Conservation (phyloP, 2,329 filamentous ascomycete genomes). For the Lasiodiplodia gonubiensis region DNA sequence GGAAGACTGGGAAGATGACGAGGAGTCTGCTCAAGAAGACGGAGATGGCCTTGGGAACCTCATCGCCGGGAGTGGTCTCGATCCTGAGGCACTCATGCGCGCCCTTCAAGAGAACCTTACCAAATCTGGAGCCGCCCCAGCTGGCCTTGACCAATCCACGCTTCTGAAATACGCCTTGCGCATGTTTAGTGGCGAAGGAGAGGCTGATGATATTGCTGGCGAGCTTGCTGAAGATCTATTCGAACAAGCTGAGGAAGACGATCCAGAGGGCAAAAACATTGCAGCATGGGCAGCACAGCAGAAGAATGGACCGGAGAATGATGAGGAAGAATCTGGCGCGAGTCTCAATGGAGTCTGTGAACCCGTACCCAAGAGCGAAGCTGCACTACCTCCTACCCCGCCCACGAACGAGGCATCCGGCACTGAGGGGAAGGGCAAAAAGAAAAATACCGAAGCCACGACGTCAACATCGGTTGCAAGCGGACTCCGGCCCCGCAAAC, state of each 20-base stretch:
- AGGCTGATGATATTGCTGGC: constrained; percentile 40
- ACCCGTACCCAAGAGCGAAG: background rate
- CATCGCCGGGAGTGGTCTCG: constrained; percentile 31
- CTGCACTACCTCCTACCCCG: constrained; percentile 24
- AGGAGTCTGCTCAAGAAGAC: constrained; percentile 23
- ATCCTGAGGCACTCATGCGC: constrained; percentile 31
- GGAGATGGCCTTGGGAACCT: constrained; percentile 16
- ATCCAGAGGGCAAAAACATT: constrained; percentile 14
- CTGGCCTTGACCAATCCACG: constrained; percentile 49
- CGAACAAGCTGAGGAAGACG: constrained; percentile 37
- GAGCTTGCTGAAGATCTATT: constrained; percentile 52
- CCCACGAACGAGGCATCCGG: constrained; percentile 11
- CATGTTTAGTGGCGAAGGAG: constrained; percentile 51
- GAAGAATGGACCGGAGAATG: constrained; percentile 31
- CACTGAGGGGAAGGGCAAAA: constrained; percentile 24
- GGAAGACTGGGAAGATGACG: constrained; percentile 27
- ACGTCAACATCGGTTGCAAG: constrained; percentile 5
- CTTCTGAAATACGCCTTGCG: constrained; percentile 52
- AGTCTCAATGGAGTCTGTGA: background rate
- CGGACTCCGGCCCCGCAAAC: constrained; percentile 38
- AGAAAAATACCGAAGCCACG: constrained; percentile 9
- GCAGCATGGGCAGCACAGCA: constrained; percentile 26
- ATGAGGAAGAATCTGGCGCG: background rate
- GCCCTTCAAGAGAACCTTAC: constrained; percentile 42
- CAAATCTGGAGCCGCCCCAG: constrained; percentile 40